phyloP scores from a whole-genome alignment of 768 basidiomycete genomes.

The Pulveroboletus sp. region DNA sequence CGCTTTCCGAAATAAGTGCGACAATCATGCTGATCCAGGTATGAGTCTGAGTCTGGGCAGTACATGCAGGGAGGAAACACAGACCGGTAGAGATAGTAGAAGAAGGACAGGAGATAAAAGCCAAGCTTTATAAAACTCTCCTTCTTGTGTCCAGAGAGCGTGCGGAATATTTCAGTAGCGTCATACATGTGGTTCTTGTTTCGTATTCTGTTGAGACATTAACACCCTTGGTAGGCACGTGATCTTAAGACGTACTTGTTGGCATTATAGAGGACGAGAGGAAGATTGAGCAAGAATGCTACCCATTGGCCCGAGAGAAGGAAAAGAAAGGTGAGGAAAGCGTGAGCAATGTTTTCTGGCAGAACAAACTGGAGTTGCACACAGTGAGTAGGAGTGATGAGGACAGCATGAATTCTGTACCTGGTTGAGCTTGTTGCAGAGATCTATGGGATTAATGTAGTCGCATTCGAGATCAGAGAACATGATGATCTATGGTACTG shows the following conservation, averaged over 20 bases:
- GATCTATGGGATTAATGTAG: constrained; percentile 99
- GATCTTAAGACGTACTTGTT: constrained; percentile 72
- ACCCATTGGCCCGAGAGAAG: constrained; percentile 95
- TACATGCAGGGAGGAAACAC: constrained; percentile 27
- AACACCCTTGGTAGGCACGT: neutral
- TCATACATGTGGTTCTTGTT: constrained; percentile 98
- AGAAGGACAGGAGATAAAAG: constrained; percentile 88
- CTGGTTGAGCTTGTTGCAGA: constrained; percentile 99
- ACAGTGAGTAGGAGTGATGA: neutral
- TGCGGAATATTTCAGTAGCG: constrained; percentile 98
- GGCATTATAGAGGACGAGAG: constrained; percentile 84
- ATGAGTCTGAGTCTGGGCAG: neutral
- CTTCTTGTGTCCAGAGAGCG: constrained; percentile 90
- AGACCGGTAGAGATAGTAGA: constrained; percentile 88
- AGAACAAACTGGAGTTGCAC: constrained; percentile 76
- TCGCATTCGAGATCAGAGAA: constrained; percentile 99
- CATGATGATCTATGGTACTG: constrained; percentile 86
- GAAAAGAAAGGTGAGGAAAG: constrained; percentile 87
- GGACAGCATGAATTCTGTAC: constrained; percentile 40
- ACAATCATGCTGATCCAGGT: constrained; percentile 72
- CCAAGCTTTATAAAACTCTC: constrained; percentile 95
- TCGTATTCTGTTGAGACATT: constrained; percentile 60
- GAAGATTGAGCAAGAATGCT: constrained; percentile 87
- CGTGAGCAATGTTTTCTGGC: constrained; percentile 94
- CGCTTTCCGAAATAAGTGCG: constrained; percentile 79